Evolutionary conservation across 208 protist genomes (phyloP), one percentile per base, ranked within the genome.

Genomic region (Leishmania aethiopica): DNA sequence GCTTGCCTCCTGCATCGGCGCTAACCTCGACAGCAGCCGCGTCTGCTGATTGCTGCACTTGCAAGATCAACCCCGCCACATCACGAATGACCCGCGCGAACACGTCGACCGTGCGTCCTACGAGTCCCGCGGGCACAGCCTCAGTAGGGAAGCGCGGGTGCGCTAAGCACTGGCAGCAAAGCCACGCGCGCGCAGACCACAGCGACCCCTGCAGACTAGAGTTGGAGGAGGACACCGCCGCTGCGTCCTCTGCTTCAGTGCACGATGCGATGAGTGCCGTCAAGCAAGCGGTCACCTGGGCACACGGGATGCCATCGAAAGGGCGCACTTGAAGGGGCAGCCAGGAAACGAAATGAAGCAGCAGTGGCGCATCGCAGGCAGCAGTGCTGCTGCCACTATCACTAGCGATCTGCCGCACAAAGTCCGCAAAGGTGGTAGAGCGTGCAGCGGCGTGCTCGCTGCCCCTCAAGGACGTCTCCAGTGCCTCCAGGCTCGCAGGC

Each of bases 101-200:
- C 32, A 86, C 62, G 32, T 89, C 85, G 42, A 95, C 81, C 37
- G 90, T 80, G 32, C 82, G 80, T 40, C 88, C 86, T 71, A 94
- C 78, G 17, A 89, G 49, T 22, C 87, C 88, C 47, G 91, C 91
- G 17, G 87, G 77, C 35, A 92, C 84, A 8, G 85, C 59, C 51
- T 82, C 88, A 0, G 83, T 80, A 1, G 87, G 86, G 71, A 96
- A 92, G 40, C 88, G 84, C 10, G 90, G 84, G 75, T 94, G 91
- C 6, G 90, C 74, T 67, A 95, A 59, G 64, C 86, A 90, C 51
- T 88, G 82, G 47, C 86, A 88, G 82, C 91, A 92, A 60, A 87
- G 84, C 74, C 92, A 69, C n/a, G 81, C 89, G 28, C 80, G 89
- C 77, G 84, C 45, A 11, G 84, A 77, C 66, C 76, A 75, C 47